phyloP scores from a whole-genome alignment of 257 asterid species.

The Solanum medicagineum region DNA sequence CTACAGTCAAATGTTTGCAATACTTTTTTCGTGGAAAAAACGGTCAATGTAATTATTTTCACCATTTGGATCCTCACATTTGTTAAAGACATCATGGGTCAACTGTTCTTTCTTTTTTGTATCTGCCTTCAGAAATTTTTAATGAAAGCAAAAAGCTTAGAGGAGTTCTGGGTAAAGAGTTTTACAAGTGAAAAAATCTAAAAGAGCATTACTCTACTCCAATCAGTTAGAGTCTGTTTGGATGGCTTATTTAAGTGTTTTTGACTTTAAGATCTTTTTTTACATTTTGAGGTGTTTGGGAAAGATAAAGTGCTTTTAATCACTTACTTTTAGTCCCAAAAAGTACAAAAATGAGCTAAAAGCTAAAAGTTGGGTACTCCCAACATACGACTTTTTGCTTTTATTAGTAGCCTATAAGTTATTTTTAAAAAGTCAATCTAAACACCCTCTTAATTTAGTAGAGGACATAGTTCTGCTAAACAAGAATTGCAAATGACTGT shows the following conservation, averaged over 20 bases:
- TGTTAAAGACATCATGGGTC: neutral
- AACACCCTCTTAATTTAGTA: neutral
- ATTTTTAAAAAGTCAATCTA: neutral
- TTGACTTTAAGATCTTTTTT: neutral
- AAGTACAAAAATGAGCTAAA: neutral
- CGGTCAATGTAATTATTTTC: neutral
- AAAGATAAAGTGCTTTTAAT: neutral
- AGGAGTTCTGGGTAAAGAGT: neutral
- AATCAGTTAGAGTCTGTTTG: neutral
- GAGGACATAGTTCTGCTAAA: neutral
- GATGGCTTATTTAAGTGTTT: neutral
- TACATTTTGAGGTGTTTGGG: neutral
- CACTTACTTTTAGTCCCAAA: neutral
- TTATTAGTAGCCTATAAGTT: neutral
- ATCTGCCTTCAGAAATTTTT: neutral
- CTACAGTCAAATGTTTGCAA: neutral
- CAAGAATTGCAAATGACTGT: neutral
- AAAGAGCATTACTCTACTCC: neutral
- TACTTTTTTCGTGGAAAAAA: neutral
- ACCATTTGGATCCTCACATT: neutral
- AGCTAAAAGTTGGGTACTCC: neutral
- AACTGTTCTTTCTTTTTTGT: neutral
- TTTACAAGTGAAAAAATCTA: neutral
- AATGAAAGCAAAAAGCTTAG: neutral
- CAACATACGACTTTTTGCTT: neutral